phyloP scores from a whole-genome alignment of 2,329 filamentous ascomycete genomes.

The Fusarium verrucosum region DNA sequence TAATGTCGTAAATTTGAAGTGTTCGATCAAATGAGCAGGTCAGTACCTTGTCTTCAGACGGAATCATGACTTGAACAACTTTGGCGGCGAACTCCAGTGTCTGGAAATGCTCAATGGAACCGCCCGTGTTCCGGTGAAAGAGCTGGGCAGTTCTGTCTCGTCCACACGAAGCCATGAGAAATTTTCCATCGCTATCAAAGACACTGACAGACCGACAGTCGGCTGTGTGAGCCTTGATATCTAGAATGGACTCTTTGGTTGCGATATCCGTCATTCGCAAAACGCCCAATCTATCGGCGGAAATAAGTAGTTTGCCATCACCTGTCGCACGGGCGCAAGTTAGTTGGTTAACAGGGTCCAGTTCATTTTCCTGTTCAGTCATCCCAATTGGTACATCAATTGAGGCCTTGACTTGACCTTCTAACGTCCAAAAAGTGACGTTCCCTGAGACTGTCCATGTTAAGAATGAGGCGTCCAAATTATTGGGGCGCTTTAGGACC shows the following conservation, averaged over 20 bases:
- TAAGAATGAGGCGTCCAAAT: conserved; percentile 76
- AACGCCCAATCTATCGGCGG: conserved; percentile 87
- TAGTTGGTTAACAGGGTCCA: conserved; percentile 66
- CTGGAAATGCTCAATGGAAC: conserved; percentile 80
- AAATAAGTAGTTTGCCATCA: conserved; percentile 73
- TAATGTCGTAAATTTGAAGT: conserved; percentile 81
- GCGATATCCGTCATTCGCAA: conserved; percentile 73
- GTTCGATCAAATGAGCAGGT: conserved; percentile 92
- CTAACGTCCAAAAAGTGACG: conserved; percentile 82
- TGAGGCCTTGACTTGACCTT: conserved; percentile 73
- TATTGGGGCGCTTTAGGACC: conserved; percentile 67
- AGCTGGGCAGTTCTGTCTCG: conserved; percentile 93
- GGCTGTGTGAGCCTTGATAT: conserved; percentile 84
- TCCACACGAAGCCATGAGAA: conserved; percentile 82
- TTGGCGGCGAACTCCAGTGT: conserved; percentile 93
- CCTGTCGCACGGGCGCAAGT: conserved; percentile 68
- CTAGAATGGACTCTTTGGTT: conserved; percentile 69
- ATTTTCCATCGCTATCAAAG: conserved; percentile 67
- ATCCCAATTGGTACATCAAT: conserved; percentile 77
- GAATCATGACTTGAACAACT: conserved; percentile 78
- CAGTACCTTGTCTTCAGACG: conserved; percentile 78
- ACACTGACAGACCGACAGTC: conserved; percentile 86
- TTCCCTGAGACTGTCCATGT: conserved; percentile 88
- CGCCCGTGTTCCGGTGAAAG: conserved; percentile 69
- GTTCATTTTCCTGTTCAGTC: conserved; percentile 57